Percentiles rank a stretch among this genome's conserved stretches.
Conservation (phyloP, 306 rosid genomes). For the Vigna unguiculata region DNA sequence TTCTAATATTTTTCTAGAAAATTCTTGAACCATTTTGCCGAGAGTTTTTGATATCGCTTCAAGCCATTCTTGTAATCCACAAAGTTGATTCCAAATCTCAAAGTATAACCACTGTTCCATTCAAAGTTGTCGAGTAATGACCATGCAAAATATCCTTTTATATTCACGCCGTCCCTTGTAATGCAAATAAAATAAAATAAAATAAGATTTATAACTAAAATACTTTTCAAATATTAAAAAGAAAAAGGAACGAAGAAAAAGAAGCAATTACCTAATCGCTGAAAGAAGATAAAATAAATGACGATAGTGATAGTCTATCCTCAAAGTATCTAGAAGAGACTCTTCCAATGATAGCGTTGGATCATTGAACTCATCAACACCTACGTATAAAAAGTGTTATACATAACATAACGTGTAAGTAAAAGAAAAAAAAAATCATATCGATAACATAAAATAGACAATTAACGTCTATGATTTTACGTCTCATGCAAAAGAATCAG, state of each 20-base stretch:
- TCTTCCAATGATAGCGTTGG: slow-evolving; percentile 48
- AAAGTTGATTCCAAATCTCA: slow-evolving; percentile 59
- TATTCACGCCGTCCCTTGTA: slow-evolving; percentile 55
- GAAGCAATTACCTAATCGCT: slow-evolving; percentile 53
- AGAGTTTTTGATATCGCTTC: slow-evolving; percentile 56
- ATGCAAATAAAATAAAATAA: not conserved
- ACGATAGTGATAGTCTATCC: slow-evolving; percentile 51
- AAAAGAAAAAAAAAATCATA: too few relatives aligned
- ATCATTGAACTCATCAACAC: slow-evolving; percentile 60
- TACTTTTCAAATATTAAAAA: not conserved
- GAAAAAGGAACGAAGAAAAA: too few relatives aligned
- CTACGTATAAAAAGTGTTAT: slow-evolving; percentile 32
- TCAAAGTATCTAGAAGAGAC: slow-evolving; percentile 54
- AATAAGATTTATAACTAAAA: not conserved
- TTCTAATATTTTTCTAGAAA: slow-evolving; percentile 41
- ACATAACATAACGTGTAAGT: not conserved
- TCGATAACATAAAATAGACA: too few relatives aligned
- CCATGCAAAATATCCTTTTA: slow-evolving; percentile 73
- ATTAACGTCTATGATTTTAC: too few relatives aligned
- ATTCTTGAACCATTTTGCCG: slow-evolving; percentile 65
- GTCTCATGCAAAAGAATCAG: too few relatives aligned
- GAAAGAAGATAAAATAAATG: slow-evolving; percentile 58
- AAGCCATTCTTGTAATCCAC: slow-evolving; percentile 54
- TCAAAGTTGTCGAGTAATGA: slow-evolving; percentile 71
- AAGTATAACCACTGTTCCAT: slow-evolving; percentile 57